These are phyloP conservation scores for Garcia nutans DNA, from an alignment of 345 rosid species.

Conservation along the genomic window DNA sequence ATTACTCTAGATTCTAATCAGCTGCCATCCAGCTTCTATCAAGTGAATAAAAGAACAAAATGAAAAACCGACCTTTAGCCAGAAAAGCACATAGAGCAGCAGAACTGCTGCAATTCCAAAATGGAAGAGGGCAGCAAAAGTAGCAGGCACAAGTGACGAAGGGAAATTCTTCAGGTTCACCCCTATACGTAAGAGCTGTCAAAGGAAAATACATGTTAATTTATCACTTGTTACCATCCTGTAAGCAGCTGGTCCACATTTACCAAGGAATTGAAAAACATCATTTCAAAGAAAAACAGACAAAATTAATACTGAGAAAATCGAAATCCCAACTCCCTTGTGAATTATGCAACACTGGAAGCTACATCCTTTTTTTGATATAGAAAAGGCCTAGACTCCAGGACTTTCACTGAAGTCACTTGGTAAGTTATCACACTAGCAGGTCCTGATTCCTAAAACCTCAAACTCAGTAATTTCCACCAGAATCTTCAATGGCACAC, in stretches of 20 bases:
- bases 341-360: background rate
- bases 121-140: slow-evolving; percentile 76
- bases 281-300: background rate
- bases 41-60: background rate
- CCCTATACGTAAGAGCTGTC: slow-evolving; percentile 66
- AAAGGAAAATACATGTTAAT: slow-evolving; percentile 15
- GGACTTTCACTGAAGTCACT: background rate
- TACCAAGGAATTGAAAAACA: no score
- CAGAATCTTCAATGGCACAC: background rate
- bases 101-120: slow-evolving; percentile 82
- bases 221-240: background rate
- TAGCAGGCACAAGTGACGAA: slow-evolving; percentile 55
- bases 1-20: background rate
- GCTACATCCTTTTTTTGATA: background rate
- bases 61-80: slow-evolving; percentile 69
- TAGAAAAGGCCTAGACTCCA: background rate
- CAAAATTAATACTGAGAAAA: background rate
- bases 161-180: slow-evolving; percentile 93
- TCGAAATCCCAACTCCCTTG: background rate
- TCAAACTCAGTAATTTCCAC: background rate
- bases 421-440: background rate
- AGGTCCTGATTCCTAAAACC: background rate
- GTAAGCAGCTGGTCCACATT: background rate
- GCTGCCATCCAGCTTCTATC: background rate
- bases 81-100: slow-evolving; percentile 79